Base-by-base conservation (phyloP, 208 protist genomes). In the Acanthamoeba castellanii region DNA sequence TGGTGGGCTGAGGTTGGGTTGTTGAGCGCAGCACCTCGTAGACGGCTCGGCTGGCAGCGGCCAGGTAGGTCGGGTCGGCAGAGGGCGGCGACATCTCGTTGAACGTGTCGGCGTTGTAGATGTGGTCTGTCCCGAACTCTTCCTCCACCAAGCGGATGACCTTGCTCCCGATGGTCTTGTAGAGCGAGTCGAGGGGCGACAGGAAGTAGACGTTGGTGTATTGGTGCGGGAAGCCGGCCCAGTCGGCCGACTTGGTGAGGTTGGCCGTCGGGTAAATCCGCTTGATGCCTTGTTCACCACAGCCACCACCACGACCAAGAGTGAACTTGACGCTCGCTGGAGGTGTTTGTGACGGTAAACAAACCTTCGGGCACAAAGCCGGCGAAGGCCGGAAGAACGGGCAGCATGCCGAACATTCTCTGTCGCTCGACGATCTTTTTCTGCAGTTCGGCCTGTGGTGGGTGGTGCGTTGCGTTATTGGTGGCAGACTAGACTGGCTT, bases 41-140 rank as follows among this genome's bases (percentile, higher is more conserved):
- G 37, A 88, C 81, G 52, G 81, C 81, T 6, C 52, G 42, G 81
- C 81, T 88, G 42, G 81, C 52, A 5, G 81, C 18, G 52, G 81
- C 81, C n/a, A 88, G 45, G 8, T 88, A 88, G 32, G 45, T 34
- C 25, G 81, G 47, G 42, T 88, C 81, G 47, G n/a, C 18, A 27
- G 81, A 88, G 9, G 52, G 47, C 13, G 81, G 81, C 9, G 81
- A 64, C 70, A 98, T 95, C 72, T 98, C 97, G 55, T 98, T 98
- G 96, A 96, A 98, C 70, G 92, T 88, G 74, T 97, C 96, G 3
- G 78, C 76, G 72, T 96, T 96, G 84, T 96, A 97, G 22, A 96
- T 52, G 95, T 97, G 94, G 90, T 95, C 88, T 3, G 30, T 93
- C 13, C 88, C 88, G 52, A 78, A 93, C 32, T 88, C 42, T 6